Base-by-base conservation (phyloP, 371 early-diverging fungal species). In the Dinochytrium kinnereticum region DNA sequence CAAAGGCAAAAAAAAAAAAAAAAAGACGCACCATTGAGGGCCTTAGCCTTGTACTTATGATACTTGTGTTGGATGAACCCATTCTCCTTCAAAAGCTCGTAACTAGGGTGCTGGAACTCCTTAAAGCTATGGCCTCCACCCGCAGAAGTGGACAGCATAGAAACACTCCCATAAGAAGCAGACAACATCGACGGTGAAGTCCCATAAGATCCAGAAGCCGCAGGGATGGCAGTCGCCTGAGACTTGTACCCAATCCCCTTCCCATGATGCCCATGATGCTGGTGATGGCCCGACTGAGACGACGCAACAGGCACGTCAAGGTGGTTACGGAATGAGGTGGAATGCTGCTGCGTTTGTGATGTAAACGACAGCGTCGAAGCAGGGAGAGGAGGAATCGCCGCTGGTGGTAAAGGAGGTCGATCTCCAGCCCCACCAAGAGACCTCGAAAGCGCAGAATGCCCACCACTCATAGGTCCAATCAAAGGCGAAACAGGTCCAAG, bases 41-140 rank as follows among this genome's bases (percentile, higher is more conserved):
- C 98, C 85, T 94, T 93, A 75, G 91, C 92, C 75, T 94, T 96
- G 86, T 94, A 97, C 82, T 94, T 93, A 84, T 92, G 88, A 82
- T 96, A 97, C 81, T 96, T 96, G 85, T 95, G 95, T 87, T 96
- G 96, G 64, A 95, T 87, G 78, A 96, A 97, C 1, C 96, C 96
- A 79, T 96, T 95, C 81, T 97, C 97, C 71, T 92, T 91, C 77
- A 97, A 80, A 30, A 97, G 87, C 79, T 95, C 96, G 76, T 96
- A 96, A 65, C 91, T 91, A 0, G 98, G 97, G 80, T 97, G 98
- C 86, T 97, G 94, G 87, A 95, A 95, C n/a, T 93, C 92, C 68
- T 92, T 91, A 72, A 75, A 83, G 49, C 81, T 79, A n/a, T 50
- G 28, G 34, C 68, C 55, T 15, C 49, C 59, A 38, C 33, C 38